Evolutionary conservation across 129 eudicot genomes (phyloP), one percentile per base, ranked within the genome.

Genomic region (Artemisia annua): DNA sequence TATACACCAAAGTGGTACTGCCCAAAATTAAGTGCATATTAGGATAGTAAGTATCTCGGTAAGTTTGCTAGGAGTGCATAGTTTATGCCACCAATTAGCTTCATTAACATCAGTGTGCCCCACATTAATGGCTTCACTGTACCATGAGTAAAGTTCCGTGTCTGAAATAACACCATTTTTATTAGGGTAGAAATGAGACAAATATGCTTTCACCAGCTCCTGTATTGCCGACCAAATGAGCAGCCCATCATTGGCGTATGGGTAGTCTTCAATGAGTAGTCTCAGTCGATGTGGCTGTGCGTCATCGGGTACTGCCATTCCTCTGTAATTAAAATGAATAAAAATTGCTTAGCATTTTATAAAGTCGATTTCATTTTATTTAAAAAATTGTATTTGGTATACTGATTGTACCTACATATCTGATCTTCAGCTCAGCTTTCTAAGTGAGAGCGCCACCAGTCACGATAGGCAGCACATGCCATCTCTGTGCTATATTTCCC

Each of bases 81-180:
- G 22, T 20, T 20, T 20, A 20, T 0, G 0, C 22, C 22, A 20
- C 22, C 22, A 20, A 20, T 20, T 20, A 20, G 22, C 22, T 20
- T 20, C 22, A 20, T 20, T 0, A 20, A 20, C 22, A 20, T 20
- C 22, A 20, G 22, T 20, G 22, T 20, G 22, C 22, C 22, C 22
- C 1, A 20, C 22, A 20, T 20, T 20, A 20, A 20, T 20, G 22
- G 0, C 0, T 20, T 20, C 22, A 20, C 22, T 20, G 0, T 20
- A 91, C 96, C 96, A 91, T 12, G 94, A 87, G 50, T 88, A 93
- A 63, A 91, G 97, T 81, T 91, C 96, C 18, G 53, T 73, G 80
- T 91, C 97, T 13, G 75, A 77, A 67, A 72, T 72, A 46, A 91
- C 76, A 4, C 13, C 57, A 71, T 72, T 78, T 22, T 88, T 56